phyloP scores from a whole-genome alignment of 1,284 basidiomycete genomes.

The Ceratobasidium sp. region DNA sequence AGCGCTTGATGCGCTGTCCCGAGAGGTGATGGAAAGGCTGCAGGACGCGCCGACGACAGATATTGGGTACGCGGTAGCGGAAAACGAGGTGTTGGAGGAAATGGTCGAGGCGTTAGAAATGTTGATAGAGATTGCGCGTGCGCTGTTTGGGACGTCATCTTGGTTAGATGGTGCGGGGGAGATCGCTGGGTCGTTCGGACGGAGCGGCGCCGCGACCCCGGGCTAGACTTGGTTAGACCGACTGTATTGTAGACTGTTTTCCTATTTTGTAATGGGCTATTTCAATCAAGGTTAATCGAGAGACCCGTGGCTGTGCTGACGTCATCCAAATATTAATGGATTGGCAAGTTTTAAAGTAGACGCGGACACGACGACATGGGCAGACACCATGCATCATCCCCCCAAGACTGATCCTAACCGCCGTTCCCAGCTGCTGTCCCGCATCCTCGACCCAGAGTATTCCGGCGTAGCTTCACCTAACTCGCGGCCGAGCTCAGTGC shows the following conservation, averaged over 20 bases:
- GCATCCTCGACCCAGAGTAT: slow-evolving; percentile 39
- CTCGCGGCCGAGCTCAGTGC: neutral
- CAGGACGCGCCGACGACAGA: slow-evolving; percentile 53
- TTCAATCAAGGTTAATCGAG: no score
- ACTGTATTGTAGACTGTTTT: no score
- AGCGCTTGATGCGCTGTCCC: slow-evolving; percentile 60
- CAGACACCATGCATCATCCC: neutral
- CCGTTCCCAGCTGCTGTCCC: slow-evolving; percentile 21
- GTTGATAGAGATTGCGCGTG: slow-evolving; percentile 60
- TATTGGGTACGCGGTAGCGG: slow-evolving; percentile 61
- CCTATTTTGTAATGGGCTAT: neutral
- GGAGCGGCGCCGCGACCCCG: slow-evolving; percentile 14
- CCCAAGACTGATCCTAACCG: slow-evolving; percentile 4
- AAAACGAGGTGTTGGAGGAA: slow-evolving; percentile 62
- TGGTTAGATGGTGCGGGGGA: slow-evolving; percentile 55
- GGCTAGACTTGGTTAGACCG: no score
- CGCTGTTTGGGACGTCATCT: slow-evolving; percentile 63
- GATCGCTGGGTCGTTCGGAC: slow-evolving; percentile 15
- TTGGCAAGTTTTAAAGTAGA: no score
- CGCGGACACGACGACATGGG: no score
- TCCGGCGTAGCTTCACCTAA: neutral
- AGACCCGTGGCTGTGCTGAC: slow-evolving; percentile 18
- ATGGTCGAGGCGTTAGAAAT: slow-evolving; percentile 63
- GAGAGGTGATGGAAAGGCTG: slow-evolving; percentile 56
- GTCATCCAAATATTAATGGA: slow-evolving; percentile 1